phyloP scores from a whole-genome alignment of 164 flowering plant species.

The Cinnamomum micranthum region DNA sequence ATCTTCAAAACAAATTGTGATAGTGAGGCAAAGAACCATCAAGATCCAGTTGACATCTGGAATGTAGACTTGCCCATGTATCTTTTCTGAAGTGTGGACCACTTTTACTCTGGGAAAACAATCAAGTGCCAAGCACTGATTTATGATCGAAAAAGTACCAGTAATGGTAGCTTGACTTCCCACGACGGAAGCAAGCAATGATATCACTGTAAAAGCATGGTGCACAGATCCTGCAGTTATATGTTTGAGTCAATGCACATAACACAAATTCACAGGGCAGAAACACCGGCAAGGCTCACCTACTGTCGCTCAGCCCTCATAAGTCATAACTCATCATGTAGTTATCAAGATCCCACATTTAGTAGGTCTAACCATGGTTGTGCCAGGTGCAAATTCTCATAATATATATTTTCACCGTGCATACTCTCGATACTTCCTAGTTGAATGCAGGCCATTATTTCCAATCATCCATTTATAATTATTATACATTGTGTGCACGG shows the following conservation, averaged over 20 bases:
- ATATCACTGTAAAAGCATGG: conserved; percentile 46
- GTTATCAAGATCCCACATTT: not conserved
- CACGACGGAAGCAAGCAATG: conserved; percentile 48
- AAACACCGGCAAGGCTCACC: not conserved
- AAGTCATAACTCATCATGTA: not conserved
- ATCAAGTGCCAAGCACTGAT: conserved; percentile 55
- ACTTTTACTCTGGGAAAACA: conserved; percentile 69
- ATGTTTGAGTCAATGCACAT: conserved; percentile 14
- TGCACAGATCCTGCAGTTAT: conserved; percentile 27
- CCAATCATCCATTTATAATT: not conserved
- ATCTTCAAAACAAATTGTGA: conserved; percentile 43
- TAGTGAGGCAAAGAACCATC: conserved; percentile 42
- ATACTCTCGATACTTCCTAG: not conserved
- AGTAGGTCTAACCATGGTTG: not conserved
- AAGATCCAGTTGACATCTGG: conserved; percentile 70
- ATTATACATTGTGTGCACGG: not conserved
- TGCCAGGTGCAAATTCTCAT: not conserved
- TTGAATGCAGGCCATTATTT: not conserved
- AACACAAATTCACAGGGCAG: conserved; percentile 1
- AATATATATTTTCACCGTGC: not conserved
- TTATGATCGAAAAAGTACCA: conserved; percentile 61
- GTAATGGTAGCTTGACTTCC: conserved; percentile 73
- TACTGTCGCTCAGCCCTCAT: not conserved
- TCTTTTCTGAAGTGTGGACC: conserved; percentile 50
- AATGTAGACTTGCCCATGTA: conserved; percentile 64